Base-by-base conservation (phyloP, 345 rosid genomes). In the Lepidium africanum region DNA sequence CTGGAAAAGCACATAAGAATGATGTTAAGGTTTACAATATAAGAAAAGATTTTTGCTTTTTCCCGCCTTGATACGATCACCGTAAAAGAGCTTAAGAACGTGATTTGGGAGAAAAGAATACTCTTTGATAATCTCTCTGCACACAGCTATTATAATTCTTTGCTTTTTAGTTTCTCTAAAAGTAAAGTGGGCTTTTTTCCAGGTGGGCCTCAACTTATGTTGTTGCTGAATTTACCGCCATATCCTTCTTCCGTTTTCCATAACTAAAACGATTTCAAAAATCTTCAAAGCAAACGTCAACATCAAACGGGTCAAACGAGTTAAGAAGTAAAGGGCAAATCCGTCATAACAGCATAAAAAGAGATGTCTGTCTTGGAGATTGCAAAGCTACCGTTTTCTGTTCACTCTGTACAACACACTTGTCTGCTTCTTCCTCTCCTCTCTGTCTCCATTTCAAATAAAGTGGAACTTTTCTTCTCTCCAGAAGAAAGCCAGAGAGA, bases 341-440 rank as follows among this genome's bases (percentile, higher is more conserved):
- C 74, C 21, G 78, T 62, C 74, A 59, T 0, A 65, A 35, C 7
- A 19, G 17, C 2, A 46, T 8, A 1, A 25, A 67, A 59, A 9
- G 17, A 59, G 0, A 47, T 69, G 65, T 37, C 27, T 68, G 74
- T 68, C 74, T 75, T 10, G 78, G 70, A 75, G 45, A 55, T 61
- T 60, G 58, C 53, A 63, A 62, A 68, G 69, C 74, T 62, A 63
- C 78, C 66, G 60, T 74, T 67, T 37, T 54, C 53, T 68, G 69
- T 74, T 74, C 74, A 61, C 74, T 74, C 69, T 74, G 74, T 61
- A 61, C 78, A 74, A 45, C 42, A 74, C 73, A 61, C 42, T 67
- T 74, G 78, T 74, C 78, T 74, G 13, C 64, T 53, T 6, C 73
- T 73, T 25, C 58, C 70, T 65, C 45, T 0, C 65, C 42, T 36